A percentile compares a stretch with the other conserved stretches of the same genome.
Evolutionary conservation across 148 eudicot genomes (phyloP).

Genomic region (Silene conica): DNA sequence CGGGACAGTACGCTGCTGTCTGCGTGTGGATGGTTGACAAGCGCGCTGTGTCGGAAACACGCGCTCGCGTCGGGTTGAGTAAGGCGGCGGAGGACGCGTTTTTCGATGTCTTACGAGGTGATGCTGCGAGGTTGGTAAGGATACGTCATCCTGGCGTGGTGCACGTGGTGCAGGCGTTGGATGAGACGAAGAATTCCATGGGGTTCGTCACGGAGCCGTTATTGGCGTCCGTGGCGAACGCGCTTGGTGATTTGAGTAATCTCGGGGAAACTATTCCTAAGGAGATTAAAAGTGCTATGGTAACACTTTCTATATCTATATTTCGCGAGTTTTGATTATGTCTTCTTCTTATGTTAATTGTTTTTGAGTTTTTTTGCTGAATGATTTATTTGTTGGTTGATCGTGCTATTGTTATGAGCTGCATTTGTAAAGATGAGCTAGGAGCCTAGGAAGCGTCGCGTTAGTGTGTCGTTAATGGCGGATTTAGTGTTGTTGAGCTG

Average conservation of each 20-base stretch:
- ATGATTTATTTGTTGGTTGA: neutral
- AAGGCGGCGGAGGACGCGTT: slow-evolving; percentile 82
- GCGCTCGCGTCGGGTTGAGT: slow-evolving; percentile 57
- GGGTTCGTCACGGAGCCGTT: slow-evolving; percentile 96
- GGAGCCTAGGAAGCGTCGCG: too few relatives aligned
- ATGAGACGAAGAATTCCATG: slow-evolving; percentile 93
- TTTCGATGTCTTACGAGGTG: slow-evolving; percentile 60
- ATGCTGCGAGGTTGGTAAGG: slow-evolving; percentile 72
- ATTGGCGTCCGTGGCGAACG: slow-evolving; percentile 81
- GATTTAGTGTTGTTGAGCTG: neutral
- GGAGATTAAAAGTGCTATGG: slow-evolving; percentile 32
- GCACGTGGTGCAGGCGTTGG: slow-evolving; percentile 87
- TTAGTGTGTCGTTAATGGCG: neutral
- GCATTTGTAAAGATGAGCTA: neutral
- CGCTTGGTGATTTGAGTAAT: slow-evolving; percentile 66
- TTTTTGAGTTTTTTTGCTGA: neutral
- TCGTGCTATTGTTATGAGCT: neutral
- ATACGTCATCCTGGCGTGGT: slow-evolving; percentile 95
- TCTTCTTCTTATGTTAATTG: neutral
- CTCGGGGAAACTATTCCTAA: slow-evolving; percentile 51
- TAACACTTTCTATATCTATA: slow-evolving; percentile 26
- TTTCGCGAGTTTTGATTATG: neutral
- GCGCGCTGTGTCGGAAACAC: slow-evolving; percentile 51
- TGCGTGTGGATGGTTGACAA: slow-evolving; percentile 92
- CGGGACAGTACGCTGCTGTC: slow-evolving; percentile 64